A percentile compares a stretch with the other conserved stretches of the same genome.
These are phyloP conservation scores for Ceratocystis eucalypticola DNA, from an alignment of 2,329 filamentous ascomycete species.

Conservation along the genomic window DNA sequence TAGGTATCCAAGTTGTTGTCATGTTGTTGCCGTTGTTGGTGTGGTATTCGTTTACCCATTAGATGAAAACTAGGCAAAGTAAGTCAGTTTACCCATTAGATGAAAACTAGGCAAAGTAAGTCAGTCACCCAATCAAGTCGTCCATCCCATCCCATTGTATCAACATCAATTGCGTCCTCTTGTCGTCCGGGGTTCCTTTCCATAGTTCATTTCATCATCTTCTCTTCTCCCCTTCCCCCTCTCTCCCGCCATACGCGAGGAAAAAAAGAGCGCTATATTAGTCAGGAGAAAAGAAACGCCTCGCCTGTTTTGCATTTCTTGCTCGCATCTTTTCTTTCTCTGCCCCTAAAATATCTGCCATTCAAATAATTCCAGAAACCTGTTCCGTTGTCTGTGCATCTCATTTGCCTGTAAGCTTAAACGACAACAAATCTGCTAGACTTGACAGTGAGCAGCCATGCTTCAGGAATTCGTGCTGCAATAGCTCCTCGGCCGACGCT, in stretches of 20 bases:
- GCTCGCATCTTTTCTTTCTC: neutral
- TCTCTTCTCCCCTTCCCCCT: neutral
- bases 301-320: neutral
- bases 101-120: no score
- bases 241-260: neutral
- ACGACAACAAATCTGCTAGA: constrained; percentile 75
- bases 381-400: neutral
- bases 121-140: no score
- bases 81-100: no score
- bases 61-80: no score
- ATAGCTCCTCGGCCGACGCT: constrained; percentile 77
- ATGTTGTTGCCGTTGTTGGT: neutral
- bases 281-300: neutral
- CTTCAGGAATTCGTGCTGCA: constrained; percentile 88
- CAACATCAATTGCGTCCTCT: no score
- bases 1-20: neutral
- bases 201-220: neutral
- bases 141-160: no score
- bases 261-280: neutral
- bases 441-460: constrained; percentile 74
- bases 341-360: neutral
- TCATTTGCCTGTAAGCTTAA: constrained; percentile 61
- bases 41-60: neutral
- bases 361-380: neutral
- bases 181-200: no score